Evolutionary conservation across 371 early-diverging fungal species (phyloP).

Genomic region (Saksenaea oblongispora): DNA sequence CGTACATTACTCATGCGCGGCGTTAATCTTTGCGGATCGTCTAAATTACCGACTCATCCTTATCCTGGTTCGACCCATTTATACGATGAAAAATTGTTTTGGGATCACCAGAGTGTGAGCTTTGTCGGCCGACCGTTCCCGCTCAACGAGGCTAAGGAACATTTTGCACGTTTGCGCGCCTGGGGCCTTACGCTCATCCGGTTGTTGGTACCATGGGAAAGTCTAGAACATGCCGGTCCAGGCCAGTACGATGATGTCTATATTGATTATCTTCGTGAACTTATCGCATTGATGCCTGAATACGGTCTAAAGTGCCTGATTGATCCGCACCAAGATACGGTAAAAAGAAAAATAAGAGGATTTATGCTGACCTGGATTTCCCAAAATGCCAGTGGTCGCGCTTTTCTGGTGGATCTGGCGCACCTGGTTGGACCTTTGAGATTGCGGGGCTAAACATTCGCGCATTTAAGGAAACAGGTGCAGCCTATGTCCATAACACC

Average conservation of each 20-base stretch:
- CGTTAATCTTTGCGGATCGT: conserved; percentile 67
- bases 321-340: conserved; percentile 75
- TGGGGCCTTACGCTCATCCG: conserved; percentile 85
- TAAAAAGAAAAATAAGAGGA: conserved; percentile 16
- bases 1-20: conserved; percentile 60
- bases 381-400: conserved; percentile 59
- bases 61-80: conserved; percentile 55
- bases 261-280: conserved; percentile 69
- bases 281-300: conserved; percentile 63
- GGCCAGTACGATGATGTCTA: conserved; percentile 82
- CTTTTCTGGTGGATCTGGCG: conserved; percentile 70
- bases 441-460: conserved; percentile 68
- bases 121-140: conserved; percentile 80
- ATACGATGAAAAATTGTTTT: conserved; percentile 55
- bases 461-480: conserved; percentile 72
- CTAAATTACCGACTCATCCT: conserved; percentile 62
- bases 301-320: conserved; percentile 83
- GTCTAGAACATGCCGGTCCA: conserved; percentile 71
- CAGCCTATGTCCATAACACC: conserved; percentile 76
- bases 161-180: conserved; percentile 67
- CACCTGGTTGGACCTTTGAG: conserved; percentile 76
- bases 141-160: conserved; percentile 72
- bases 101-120: conserved; percentile 63
- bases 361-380: neutral
- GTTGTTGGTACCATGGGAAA: conserved; percentile 81